A percentile compares a stretch with the other conserved stretches of the same genome.
phyloP scores from a whole-genome alignment of 306 rosid genomes.

The Hylodesmum podocarpum region DNA sequence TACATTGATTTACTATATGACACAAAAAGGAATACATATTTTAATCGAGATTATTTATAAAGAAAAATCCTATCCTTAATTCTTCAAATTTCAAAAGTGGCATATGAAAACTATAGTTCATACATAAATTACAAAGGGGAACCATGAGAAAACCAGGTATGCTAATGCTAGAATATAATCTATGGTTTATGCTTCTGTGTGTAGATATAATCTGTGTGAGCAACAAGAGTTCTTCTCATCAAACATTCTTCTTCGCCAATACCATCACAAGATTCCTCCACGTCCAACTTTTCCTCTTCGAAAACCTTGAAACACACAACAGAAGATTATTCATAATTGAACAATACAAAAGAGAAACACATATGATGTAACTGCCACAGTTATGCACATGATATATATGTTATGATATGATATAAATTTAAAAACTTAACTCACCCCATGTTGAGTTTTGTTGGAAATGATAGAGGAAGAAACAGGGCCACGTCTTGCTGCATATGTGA shows the following conservation, averaged over 20 bases:
- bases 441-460: conserved; percentile 24
- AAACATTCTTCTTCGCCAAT: conserved; percentile 73
- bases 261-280: conserved; percentile 68
- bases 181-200: conserved; percentile 73
- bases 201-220: conserved; percentile 84
- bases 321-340: neutral
- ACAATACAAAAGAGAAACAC: neutral
- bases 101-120: conserved; percentile 16
- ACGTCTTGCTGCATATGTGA: conserved; percentile 32
- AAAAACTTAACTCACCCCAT: conserved; percentile 33
- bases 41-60: neutral
- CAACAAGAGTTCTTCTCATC: conserved; percentile 84
- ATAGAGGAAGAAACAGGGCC: conserved; percentile 30
- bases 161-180: neutral
- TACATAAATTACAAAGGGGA: conserved; percentile 29
- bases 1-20: conserved; percentile 12
- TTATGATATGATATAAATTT: neutral
- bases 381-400: neutral
- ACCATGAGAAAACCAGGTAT: neutral
- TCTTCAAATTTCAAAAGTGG: neutral
- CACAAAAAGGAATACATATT: neutral
- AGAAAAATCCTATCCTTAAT: neutral
- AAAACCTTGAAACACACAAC: conserved; percentile 39
- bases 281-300: conserved; percentile 36
- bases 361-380: neutral